These are phyloP conservation scores for Rhizomucor miehei DNA, from an alignment of 371 early-diverging fungal genomes.

Conservation along the genomic window DNA sequence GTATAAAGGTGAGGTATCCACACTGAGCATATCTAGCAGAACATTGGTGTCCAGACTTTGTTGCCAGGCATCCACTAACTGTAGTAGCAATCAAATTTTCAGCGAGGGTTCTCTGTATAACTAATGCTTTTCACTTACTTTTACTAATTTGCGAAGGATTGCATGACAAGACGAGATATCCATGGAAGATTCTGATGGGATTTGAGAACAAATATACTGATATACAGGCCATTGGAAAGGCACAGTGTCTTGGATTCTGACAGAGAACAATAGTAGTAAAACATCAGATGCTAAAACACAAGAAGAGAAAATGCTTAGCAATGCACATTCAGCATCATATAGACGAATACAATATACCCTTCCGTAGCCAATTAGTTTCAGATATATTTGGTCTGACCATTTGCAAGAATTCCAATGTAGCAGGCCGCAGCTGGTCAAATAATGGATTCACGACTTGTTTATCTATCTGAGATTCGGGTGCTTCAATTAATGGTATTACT, in stretches of 20 bases:
- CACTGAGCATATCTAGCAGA: conserved; percentile 16
- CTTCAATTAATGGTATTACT: conserved; percentile 13
- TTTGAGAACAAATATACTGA: neutral
- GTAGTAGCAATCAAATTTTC: neutral
- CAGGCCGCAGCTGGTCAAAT: conserved; percentile 23
- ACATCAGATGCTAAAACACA: neutral
- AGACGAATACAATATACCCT: too few species aligned
- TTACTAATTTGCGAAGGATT: neutral
- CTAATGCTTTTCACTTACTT: too few species aligned
- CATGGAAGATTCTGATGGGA: neutral
- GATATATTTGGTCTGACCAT: conserved; percentile 12
- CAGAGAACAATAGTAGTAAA: neutral
- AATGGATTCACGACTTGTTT: conserved; percentile 2
- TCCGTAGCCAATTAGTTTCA: conserved; percentile 18
- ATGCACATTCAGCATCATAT: neutral
- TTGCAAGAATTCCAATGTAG: conserved; percentile 14
- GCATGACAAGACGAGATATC: too few species aligned
- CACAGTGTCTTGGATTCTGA: neutral
- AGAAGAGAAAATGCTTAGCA: neutral
- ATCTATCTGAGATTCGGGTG: conserved; percentile 6
- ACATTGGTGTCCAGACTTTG: conserved; percentile 19
- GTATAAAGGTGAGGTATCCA: conserved; percentile 21
- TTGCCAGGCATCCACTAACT: conserved; percentile 28
- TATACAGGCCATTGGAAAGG: neutral
- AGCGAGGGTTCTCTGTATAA: too few species aligned